Percentiles rank a stretch among this genome's conserved stretches.
Conservation (phyloP, 192 early-diverging fungal genomes). For the Backusella tarrabulga region DNA sequence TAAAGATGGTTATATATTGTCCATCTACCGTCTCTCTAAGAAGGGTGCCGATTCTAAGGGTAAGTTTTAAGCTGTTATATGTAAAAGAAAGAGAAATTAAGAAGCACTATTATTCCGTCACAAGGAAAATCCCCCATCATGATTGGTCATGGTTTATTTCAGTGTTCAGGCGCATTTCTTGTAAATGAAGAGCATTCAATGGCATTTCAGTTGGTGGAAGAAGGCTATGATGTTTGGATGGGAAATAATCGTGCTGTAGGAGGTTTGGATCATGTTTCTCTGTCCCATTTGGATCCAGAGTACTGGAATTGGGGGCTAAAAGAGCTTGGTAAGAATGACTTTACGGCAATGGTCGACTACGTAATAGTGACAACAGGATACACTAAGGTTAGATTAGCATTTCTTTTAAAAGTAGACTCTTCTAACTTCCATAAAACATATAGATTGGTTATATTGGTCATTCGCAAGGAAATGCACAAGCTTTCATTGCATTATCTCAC, state of each 20-base stretch:
- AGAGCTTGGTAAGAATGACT: constrained; percentile 83
- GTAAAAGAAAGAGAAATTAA: background rate
- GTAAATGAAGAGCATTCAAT: constrained; percentile 74
- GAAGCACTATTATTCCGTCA: background rate
- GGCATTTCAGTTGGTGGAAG: constrained; percentile 84
- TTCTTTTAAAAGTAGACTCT: background rate
- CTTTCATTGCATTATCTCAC: constrained; percentile 82
- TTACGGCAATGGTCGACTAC: constrained; percentile 75
- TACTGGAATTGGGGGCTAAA: constrained; percentile 94
- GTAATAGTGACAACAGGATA: background rate
- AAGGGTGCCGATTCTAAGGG: background rate
- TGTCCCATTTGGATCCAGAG: constrained; percentile 10
- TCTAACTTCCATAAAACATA: background rate
- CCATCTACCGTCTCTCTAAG: constrained; percentile 13
- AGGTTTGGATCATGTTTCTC: constrained; percentile 9
- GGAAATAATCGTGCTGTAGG: constrained; percentile 83
- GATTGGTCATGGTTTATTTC: constrained; percentile 93
- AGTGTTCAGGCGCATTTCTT: constrained; percentile 88
- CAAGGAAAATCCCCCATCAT: constrained; percentile 76
- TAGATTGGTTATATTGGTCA: constrained; percentile 86
- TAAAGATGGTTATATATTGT: constrained; percentile 24
- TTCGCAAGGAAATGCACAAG: constrained; percentile 91
- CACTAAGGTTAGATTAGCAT: constrained; percentile 33
- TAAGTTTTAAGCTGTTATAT: background rate
- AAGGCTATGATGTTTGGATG: constrained; percentile 94